Base-by-base conservation (phyloP, 768 basidiomycete genomes). In the Austroboletus festivus region DNA sequence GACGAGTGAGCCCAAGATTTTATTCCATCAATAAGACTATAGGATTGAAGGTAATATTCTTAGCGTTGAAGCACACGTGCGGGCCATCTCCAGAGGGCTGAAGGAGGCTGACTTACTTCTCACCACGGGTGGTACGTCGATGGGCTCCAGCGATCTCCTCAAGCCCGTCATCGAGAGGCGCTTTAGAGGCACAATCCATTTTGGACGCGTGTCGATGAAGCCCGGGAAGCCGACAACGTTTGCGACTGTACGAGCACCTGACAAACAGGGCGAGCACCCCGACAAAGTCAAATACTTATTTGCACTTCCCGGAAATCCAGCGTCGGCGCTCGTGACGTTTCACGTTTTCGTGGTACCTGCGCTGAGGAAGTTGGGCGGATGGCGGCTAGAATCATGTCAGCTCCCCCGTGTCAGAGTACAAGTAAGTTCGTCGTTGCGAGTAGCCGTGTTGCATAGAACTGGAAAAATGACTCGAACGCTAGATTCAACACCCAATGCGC, bases 141-240 rank as follows among this genome's bases (percentile, higher is more conserved):
- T 94, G 92, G 92, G 92, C 0, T 78, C 91, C 2, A 83, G 82
- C 1, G 92, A 94, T 64, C 74, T 94, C 19, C 68, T 95, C 34
- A 93, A 94, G 65, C 92, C 92, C 1, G 80, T 93, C 48, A 85
- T 95, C 47, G 92, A 95, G 66, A 80, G 83, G 15, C 76, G 85
- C 37, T 77, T 93, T 47, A 64, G 72, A 16, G 92, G 91, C 1
- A 84, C 76, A 7, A 75, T 93, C 5, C 90, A 93, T 59, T 93
- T 95, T 61, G 92, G 92, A 2, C 77, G 91, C 8, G 88, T 93
- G 43, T 80, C 80, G 20, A 79, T 92, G 59, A 90, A 89, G 58
- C 83, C 83, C 1, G 92, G 90, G 7, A 93, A 93, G 61, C 91
- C 92, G 4, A 95, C 92, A 3, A 92, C 91, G 5, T 93, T 94